phyloP scores from a whole-genome alignment of 345 rosid species.

The Gossypioides kirkii region DNA sequence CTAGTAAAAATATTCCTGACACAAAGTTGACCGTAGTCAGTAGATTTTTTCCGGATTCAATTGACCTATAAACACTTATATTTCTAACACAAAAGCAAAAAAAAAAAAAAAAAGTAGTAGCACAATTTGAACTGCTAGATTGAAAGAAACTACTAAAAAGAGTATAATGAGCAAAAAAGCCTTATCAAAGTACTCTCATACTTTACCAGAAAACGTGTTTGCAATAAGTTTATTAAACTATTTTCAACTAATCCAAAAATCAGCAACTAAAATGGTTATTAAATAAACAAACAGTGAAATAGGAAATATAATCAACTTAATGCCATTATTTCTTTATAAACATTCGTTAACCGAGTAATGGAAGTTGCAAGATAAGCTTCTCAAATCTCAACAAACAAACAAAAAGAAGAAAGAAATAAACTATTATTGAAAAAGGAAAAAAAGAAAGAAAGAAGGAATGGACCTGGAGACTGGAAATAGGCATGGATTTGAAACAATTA shows the following conservation, averaged over 20 bases:
- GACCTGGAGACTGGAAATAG: slow-evolving; percentile 58
- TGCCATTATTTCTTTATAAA: neutral
- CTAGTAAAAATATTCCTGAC: slow-evolving; percentile 9
- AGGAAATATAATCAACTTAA: neutral
- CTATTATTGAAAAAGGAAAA: neutral
- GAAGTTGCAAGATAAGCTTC: neutral
- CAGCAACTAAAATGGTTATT: neutral
- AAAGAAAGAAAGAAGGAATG: neutral
- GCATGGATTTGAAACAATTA: slow-evolving; percentile 63
- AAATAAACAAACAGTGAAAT: neutral
- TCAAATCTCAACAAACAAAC: neutral
- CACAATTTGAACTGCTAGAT: neutral
- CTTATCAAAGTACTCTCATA: neutral
- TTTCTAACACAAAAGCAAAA: neutral
- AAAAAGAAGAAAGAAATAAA: neutral
- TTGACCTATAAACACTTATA: neutral
- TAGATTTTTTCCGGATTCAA: neutral
- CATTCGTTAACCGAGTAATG: neutral
- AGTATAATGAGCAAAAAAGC: neutral
- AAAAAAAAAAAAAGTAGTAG: neutral
- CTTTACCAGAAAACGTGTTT: neutral
- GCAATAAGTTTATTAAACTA: neutral
- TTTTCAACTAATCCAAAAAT: neutral
- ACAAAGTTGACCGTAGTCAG: slow-evolving; percentile 2
- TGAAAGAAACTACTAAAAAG: neutral